These are phyloP conservation scores for Candida xyloterini DNA, from an alignment of 805 yeast genomes.

Conservation along the genomic window DNA sequence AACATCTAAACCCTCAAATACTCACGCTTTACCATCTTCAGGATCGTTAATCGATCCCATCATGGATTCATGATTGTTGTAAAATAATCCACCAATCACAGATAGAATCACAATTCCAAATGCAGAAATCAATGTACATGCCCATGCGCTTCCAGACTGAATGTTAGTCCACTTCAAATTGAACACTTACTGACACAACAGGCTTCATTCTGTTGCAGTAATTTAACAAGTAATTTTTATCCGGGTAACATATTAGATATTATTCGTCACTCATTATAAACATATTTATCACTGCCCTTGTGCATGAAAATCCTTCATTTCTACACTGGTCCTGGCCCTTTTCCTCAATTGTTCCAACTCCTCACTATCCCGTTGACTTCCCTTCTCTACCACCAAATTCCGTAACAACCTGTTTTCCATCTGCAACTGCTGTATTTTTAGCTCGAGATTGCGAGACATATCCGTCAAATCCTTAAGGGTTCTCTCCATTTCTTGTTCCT, in stretches of 20 bases:
- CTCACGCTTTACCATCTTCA: slow-evolving; percentile 79
- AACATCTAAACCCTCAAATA: slow-evolving; percentile 9
- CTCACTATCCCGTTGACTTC: slow-evolving; percentile 51
- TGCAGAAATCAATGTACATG: slow-evolving; percentile 88
- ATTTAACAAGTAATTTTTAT: background rate
- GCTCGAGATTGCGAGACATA: slow-evolving; percentile 60
- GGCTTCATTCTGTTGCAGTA: slow-evolving; percentile 27
- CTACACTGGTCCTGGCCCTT: slow-evolving; percentile 38
- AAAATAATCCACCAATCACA: slow-evolving; percentile 79
- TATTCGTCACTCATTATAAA: slow-evolving; percentile 1
- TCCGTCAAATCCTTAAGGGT: slow-evolving; percentile 71
- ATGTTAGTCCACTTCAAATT: background rate
- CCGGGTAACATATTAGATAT: slow-evolving; percentile 7
- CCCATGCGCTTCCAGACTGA: slow-evolving; percentile 85
- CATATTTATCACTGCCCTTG: background rate
- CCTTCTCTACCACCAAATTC: slow-evolving; percentile 79
- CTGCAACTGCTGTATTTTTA: slow-evolving; percentile 76
- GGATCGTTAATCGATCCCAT: slow-evolving; percentile 92
- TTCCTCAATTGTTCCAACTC: slow-evolving; percentile 52
- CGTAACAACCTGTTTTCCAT: slow-evolving; percentile 89
- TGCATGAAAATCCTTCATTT: slow-evolving; percentile 10
- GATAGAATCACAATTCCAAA: slow-evolving; percentile 88
- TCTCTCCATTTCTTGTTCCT: slow-evolving; percentile 88
- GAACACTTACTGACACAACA: slow-evolving; percentile 31
- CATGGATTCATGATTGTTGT: slow-evolving; percentile 81